Evolutionary conservation across 306 rosid species (phyloP), one percentile per base, ranked within the genome.

Genomic region (Cyclanthera cordifolia): DNA sequence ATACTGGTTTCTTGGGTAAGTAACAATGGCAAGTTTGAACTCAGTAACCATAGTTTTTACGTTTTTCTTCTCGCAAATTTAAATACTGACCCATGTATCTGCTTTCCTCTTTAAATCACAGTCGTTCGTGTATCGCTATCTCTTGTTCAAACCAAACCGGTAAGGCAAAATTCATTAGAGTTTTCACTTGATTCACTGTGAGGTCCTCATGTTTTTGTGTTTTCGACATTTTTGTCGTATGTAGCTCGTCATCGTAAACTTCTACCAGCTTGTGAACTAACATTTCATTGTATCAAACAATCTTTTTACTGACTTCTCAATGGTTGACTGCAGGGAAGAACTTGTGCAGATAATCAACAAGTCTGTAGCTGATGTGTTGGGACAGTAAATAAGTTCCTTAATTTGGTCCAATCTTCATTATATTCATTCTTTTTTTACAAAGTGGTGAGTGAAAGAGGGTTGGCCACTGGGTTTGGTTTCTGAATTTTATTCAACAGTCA

Each of bases 121-220:
- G 98, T 92, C 96, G 98, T 92, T 92, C 73, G 50, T 76, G 65
- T 89, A 89, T 76, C 98, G 98, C n/a, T 92, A 87, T 75, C 95
- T 92, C 79, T 32, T 92, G 72, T 92, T 92, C 86, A 92, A 89
- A 75, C 98, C 98, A 8, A 82, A 92, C 57, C 66, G 97, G 97
- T 92, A 76, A 85, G 84, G 21, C 27, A 58, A 55, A 48, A 49
- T 76, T 20, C 7, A 12, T 12, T 32, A 37, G 19, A 16, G 2
- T 14, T 37, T 53, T 32, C 37, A 37, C 41, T 14, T 20, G 19
- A 15, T 51, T 53, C 27, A 8, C n/a, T 53, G 50, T 53, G 37
- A 70, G 20, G 53, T 43, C 3, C 15, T 37, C 8, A 9, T 12
- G 1, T 10, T 63, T 17, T 11, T 52, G 21, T 50, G 34, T 69